Base-by-base conservation (phyloP, 2,329 filamentous ascomycete genomes). In the Rhexocercosporidium sp. region DNA sequence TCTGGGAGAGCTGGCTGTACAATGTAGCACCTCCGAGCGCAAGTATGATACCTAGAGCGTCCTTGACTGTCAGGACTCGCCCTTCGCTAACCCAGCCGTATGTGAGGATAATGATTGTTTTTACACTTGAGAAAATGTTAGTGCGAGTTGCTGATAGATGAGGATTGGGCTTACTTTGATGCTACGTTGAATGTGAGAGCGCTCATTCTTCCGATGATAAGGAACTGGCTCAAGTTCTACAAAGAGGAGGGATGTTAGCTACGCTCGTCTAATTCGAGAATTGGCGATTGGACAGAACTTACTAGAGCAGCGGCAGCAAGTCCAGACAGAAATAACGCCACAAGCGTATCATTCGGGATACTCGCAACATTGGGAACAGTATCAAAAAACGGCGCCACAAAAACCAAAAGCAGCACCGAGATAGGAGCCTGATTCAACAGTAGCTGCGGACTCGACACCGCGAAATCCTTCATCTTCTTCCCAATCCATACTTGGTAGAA, bases 401-500 rank as follows among this genome's bases (percentile, higher is more conserved):
- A 79, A 12, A 81, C 77, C 29, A 83, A 76, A 22, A 83, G 75
- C 56, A 81, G 73, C 29, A 82, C 81, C 5, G 80, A 80, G 62
- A 82, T 81, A 16, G 81, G 81, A 4, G 81, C 81, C 69, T 83
- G 81, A 70, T 82, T 83, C 59, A 82, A 75, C 6, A 83, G 76
- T 16, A 83, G 75, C 68, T 83, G 81, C 1, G 81, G 80, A 46
- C 78, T 79, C 0, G 79, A 79, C 14, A 82, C 81, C 1, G 54
- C 54, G 54, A 82, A 81, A 69, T 82, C 81, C 65, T 79, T 78
- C 64, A 82, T 82, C 73, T 82, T 82, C 78, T 82, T 82, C 69
- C 81, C 81, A 66, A 82, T 82, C 81, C 81, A 82, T 56, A 82
- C 81, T 72, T 82, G 81, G 68, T 82, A 82, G 56, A 82, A 79